These are phyloP conservation scores for Biscogniauxia marginata DNA, from an alignment of 2,329 filamentous ascomycete species.

Conservation along the genomic window DNA sequence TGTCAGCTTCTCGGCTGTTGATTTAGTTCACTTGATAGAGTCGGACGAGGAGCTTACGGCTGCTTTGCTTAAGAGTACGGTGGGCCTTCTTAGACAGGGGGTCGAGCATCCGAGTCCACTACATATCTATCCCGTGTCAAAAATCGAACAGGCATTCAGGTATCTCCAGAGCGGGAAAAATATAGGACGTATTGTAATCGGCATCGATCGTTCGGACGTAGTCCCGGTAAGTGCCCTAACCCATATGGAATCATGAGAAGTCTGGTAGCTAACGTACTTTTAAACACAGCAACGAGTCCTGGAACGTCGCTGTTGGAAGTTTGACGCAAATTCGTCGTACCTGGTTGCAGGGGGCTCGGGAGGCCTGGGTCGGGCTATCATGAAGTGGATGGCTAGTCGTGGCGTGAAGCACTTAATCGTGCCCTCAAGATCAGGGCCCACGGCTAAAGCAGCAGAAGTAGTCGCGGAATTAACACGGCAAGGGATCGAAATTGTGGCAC, in stretches of 20 bases:
- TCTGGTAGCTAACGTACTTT: slow-evolving; percentile 1
- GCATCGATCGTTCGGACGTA: slow-evolving; percentile 18
- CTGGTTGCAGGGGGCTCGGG: slow-evolving; percentile 30
- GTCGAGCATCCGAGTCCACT: slow-evolving; percentile 20
- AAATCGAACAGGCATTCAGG: slow-evolving; percentile 24
- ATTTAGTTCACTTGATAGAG: slow-evolving; percentile 20
- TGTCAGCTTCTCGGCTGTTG: slow-evolving; percentile 24
- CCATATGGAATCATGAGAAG: background rate
- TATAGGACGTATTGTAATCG: slow-evolving; percentile 24
- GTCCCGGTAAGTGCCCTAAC: slow-evolving; percentile 23
- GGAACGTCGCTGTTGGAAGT: slow-evolving; percentile 21
- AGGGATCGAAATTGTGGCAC: slow-evolving; percentile 17
- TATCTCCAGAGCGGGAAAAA: slow-evolving; percentile 24
- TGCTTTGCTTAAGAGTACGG: slow-evolving; percentile 12
- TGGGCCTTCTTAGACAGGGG: slow-evolving; percentile 16
- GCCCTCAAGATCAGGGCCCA: slow-evolving; percentile 24
- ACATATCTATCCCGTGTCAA: slow-evolving; percentile 20
- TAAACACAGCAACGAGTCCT: slow-evolving; percentile 20
- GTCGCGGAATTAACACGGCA: slow-evolving; percentile 13
- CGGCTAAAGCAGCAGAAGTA: slow-evolving; percentile 16
- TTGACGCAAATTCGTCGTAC: slow-evolving; percentile 27
- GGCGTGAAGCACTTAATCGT: slow-evolving; percentile 26
- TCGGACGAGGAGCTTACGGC: slow-evolving; percentile 12
- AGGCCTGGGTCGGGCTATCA: slow-evolving; percentile 28
- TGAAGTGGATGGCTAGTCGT: slow-evolving; percentile 25